A percentile compares a stretch with the other conserved stretches of the same genome.
Conservation (phyloP, 192 early-diverging fungal species). For the Coemansia aciculifera region DNA sequence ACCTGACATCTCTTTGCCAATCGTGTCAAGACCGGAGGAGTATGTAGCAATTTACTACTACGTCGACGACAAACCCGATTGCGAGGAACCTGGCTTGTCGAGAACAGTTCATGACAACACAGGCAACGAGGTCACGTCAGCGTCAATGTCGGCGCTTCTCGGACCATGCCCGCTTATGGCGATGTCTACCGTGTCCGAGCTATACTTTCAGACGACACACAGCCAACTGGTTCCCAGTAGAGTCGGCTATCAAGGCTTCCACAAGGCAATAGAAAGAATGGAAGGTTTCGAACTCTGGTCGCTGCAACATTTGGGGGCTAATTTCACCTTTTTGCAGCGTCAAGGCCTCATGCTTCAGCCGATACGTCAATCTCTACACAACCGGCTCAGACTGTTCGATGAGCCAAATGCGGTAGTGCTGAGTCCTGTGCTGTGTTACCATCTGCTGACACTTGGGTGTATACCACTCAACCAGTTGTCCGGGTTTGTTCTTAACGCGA, state of each 20-base stretch:
- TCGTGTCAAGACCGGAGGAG: conserved; percentile 1
- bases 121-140: conserved; percentile 14
- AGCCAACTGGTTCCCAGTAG: conserved; percentile 11
- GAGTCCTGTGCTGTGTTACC: conserved; percentile 33
- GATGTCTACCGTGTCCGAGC: background rate
- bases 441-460: conserved; percentile 22
- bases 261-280: too few relatives aligned
- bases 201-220: conserved; percentile 24
- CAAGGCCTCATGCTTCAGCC: background rate
- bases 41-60: background rate
- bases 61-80: background rate
- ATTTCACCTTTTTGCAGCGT: conserved; percentile 12
- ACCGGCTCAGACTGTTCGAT: conserved; percentile 8
- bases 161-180: conserved; percentile 31
- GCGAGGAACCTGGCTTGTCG: background rate
- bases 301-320: background rate
- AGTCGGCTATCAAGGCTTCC: too few relatives aligned
- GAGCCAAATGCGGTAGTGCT: conserved; percentile 8
- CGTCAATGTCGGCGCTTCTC: conserved; percentile 17
- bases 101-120: background rate
- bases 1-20: conserved; percentile 16
- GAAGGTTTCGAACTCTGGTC: conserved; percentile 23
- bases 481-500: background rate
- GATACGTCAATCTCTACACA: conserved; percentile 11
- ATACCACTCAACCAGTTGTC: background rate